Evolutionary conservation across 495 filamentous ascomycete genomes (phyloP).

Genomic region (Achaetomiella virescens): DNA sequence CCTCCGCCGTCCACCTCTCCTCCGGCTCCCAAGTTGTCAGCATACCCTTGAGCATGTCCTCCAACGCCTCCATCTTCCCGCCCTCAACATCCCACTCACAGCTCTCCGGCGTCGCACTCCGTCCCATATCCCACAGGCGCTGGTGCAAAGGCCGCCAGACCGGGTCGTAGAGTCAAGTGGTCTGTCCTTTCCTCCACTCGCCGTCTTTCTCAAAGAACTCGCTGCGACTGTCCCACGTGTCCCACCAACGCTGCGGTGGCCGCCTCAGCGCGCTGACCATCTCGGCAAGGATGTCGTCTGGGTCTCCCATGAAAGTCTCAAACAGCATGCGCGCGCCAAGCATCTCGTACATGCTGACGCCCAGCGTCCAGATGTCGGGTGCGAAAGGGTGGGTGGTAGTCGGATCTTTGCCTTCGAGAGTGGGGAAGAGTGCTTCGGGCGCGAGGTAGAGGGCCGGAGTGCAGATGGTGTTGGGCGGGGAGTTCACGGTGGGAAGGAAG

Average conservation of each 20-base stretch:
- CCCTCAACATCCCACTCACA: slow-evolving; percentile 26
- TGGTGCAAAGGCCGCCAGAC: slow-evolving; percentile 13
- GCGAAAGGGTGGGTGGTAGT: not conserved
- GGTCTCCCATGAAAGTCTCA: not conserved
- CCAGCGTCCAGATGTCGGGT: not conserved
- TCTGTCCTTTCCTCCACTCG: not conserved
- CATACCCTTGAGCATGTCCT: slow-evolving; percentile 32
- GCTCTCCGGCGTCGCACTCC: slow-evolving; percentile 24
- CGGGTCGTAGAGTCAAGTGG: not conserved
- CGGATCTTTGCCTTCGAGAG: too few relatives aligned
- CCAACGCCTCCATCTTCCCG: slow-evolving; percentile 27
- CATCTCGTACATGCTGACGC: not conserved
- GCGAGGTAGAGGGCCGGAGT: not conserved
- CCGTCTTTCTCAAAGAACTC: not conserved
- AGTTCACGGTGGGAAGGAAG: not conserved
- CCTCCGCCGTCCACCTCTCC: slow-evolving; percentile 30
- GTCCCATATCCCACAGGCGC: slow-evolving; percentile 30
- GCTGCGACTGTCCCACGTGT: not conserved
- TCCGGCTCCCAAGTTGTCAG: slow-evolving; percentile 32
- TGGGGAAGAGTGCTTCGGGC: not conserved
- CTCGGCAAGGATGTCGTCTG: not conserved
- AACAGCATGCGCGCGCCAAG: not conserved
- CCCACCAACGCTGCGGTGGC: slow-evolving; percentile 3
- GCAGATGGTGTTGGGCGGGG: not conserved
- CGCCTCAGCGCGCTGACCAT: not conserved